Conservation (phyloP, 129 eudicot species). For the Lonicera japonica region DNA sequence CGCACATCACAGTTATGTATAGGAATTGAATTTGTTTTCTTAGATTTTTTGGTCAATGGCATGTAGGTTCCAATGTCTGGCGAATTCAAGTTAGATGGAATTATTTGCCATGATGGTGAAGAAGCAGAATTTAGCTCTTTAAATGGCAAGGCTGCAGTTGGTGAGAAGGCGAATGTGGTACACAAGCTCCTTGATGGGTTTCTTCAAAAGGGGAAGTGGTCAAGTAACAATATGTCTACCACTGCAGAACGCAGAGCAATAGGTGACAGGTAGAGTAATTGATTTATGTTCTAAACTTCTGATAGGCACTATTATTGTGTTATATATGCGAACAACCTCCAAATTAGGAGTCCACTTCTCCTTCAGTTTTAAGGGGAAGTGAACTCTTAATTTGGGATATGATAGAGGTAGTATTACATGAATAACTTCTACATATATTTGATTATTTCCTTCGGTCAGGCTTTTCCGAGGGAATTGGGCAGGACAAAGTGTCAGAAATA, state of each 20-base stretch:
- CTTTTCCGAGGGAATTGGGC: slow-evolving; percentile 32
- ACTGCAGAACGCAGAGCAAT: slow-evolving; percentile 37
- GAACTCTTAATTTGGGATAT: no score
- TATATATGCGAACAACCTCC: no score
- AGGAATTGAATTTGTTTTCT: background rate
- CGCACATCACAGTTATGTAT: background rate
- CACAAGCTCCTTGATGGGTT: slow-evolving; percentile 40
- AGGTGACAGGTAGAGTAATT: slow-evolving; percentile 43
- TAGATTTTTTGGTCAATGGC: background rate
- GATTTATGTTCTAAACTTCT: background rate
- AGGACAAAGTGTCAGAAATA: slow-evolving; percentile 16
- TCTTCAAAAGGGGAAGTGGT: slow-evolving; percentile 33
- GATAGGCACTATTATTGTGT: background rate
- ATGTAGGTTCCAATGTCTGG: slow-evolving; percentile 38
- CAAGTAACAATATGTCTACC: slow-evolving; percentile 17
- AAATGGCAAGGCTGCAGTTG: slow-evolving; percentile 30
- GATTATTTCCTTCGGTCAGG: slow-evolving; percentile 22
- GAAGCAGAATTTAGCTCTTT: slow-evolving; percentile 35
- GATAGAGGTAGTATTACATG: no score
- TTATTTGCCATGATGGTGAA: slow-evolving; percentile 30
- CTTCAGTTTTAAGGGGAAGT: no score
- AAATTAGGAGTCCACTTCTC: no score
- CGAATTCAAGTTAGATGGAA: slow-evolving; percentile 42
- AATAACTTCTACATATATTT: background rate
- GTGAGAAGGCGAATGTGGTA: slow-evolving; percentile 35